Evolutionary conservation across 2,329 filamentous ascomycete genomes (phyloP), one percentile per base, ranked within the genome.

Genomic region (Emergomyces africanus): DNA sequence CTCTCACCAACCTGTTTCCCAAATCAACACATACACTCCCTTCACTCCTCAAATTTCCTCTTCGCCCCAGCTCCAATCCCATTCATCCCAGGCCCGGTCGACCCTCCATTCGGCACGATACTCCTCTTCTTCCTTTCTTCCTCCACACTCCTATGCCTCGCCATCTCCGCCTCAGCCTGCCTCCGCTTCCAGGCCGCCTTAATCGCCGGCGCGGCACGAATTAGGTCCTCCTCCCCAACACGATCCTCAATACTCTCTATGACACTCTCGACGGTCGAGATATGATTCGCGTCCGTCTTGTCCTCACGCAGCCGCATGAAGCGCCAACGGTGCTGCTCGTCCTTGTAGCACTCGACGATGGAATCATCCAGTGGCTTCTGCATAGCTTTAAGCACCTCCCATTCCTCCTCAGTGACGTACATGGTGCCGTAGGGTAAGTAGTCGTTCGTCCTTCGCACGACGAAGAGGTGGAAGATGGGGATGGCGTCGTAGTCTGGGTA

Each of bases 241-340:
- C 84, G 85, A 67, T 96, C 90, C 61, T 84, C 81, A 66, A 99
- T 97, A 72, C 89, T 95, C 64, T 92, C 86, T 61, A 96, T 80
- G 3, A 99, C 94, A 70, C 88, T 95, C 30, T 85, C 79, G 1
- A 96, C 89, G 0, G 89, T 92, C 20, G 78, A 85, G 61, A 88
- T 86, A 73, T 97, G 91, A 68, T 99, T 99, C 0, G 89, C 90
- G 65, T 96, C 87, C 33, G 79, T 78, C 75, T 99, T 99, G 73
- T 99, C 94, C 68, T 97, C 91, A 57, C 94, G 82, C 73, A 96
- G 92, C 35, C 91, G 85, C 66, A 94, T 86, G 71, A 89, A 89
- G 60, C 90, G 84, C 94, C 94, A 99, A 25, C 85, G 78, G 20
- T 82, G 82, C 60, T 85, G 73, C 1, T 83, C 78, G 68, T 96